These are phyloP conservation scores for Limnanthes douglasii DNA, from an alignment of 345 rosid species.

Conservation along the genomic window DNA sequence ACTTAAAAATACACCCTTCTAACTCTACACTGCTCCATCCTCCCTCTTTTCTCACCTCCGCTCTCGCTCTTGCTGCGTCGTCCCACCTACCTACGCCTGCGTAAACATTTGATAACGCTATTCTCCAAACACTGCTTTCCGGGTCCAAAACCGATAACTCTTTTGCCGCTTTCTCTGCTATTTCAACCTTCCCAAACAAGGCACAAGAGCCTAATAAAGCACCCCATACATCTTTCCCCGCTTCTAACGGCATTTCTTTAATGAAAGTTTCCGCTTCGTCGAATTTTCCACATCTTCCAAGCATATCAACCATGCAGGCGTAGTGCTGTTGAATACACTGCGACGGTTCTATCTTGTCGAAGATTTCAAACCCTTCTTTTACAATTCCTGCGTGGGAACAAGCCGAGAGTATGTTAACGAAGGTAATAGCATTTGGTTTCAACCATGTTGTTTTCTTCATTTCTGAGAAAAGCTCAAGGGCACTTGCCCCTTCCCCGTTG, in stretches of 20 bases:
- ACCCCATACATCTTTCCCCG: slow-evolving; percentile 7
- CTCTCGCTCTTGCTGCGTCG: slow-evolving; percentile 11
- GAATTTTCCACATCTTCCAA: slow-evolving; percentile 34
- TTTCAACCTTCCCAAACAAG: background rate
- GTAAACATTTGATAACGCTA: slow-evolving; percentile 16
- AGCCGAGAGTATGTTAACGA: slow-evolving; percentile 22
- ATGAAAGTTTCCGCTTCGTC: slow-evolving; percentile 34
- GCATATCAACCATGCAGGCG: slow-evolving; percentile 33
- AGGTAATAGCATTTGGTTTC: slow-evolving; percentile 20
- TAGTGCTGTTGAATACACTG: slow-evolving; percentile 20
- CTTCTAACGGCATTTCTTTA: slow-evolving; percentile 9
- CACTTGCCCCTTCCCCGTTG: slow-evolving; percentile 19
- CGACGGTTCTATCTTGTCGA: slow-evolving; percentile 12
- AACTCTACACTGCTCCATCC: slow-evolving; percentile 24
- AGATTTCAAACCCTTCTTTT: slow-evolving; percentile 23
- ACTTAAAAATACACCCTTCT: slow-evolving; percentile 8
- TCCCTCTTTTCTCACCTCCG: slow-evolving; percentile 12
- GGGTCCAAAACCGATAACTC: slow-evolving; percentile 12
- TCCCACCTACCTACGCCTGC: slow-evolving; percentile 19
- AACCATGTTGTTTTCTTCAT: slow-evolving; percentile 1
- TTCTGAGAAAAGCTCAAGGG: slow-evolving; percentile 10
- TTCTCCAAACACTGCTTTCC: slow-evolving; percentile 13
- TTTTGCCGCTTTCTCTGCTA: slow-evolving; percentile 12
- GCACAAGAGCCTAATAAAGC: slow-evolving; percentile 18
- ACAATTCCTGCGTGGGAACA: slow-evolving; percentile 31